Base-by-base conservation (phyloP, 768 basidiomycete species). In the Suillus subluteus region DNA sequence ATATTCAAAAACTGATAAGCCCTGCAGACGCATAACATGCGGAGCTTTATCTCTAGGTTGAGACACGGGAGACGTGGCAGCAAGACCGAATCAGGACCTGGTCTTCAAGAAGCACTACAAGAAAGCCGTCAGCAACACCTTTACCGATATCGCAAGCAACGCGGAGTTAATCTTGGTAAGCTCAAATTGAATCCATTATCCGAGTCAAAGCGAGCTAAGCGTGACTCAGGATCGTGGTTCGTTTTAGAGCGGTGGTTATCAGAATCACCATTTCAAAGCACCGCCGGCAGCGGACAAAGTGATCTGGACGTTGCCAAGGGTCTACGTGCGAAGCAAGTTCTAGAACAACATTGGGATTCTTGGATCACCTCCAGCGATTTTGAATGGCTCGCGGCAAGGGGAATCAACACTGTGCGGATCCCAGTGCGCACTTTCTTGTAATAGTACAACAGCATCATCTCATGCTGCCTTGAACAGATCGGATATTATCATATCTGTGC, bases 151-250 rank as follows among this genome's bases (percentile, higher is more conserved):
- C 83, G 92, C 68, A 90, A 88, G 72, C 91, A 92, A 71, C 83
- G 88, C 63, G 92, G 92, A n/a, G 88, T 94, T 6, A 95, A 95
- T 75, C 84, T 95, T 12, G 92, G 92, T 89, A 74, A 74, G 83
- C 68, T 38, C 40, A 67, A 65, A 37, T 62, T 30, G 23, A 67
- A 30, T 40, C 38, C 18, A 48, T 37, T 66, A 59, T 40, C 52
- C 26, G 26, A 52, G 15, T 52, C 67, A 65, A 44, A 9, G 52
- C 41, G 56, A 59, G 66, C 56, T 43, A 71, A 62, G 48, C 15
- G 63, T 64, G 35, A 9, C 26, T 35, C 66, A 92, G 90, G 91
- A 1, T 88, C 86, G 8, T 92, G 90, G 91, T 94, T 94, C 68
- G 88, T 91, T 4, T 83, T 92, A 21, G 92, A 94, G 75, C 79